Conservation (phyloP, 176 grass and related monocot species). For the sorghum (Sorghum bicolor) region Sorghum_bicolor_NCBIv3 NC_012873.2:58210501-58211000, state of each 20-base stretch:
- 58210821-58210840: no score
- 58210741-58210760: background rate
- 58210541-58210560: background rate
- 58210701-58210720: background rate
- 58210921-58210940: conserved; percentile 60
- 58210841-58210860: no score
- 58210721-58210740: background rate
- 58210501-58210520: background rate
- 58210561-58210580: conserved; percentile 50
- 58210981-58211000: conserved; percentile 69
- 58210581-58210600: conserved; percentile 72
- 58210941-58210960: conserved; percentile 60
- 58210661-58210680: conserved; percentile 82
- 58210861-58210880: background rate
- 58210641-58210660: conserved; percentile 70
- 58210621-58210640: conserved; percentile 40
- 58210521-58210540: no score
- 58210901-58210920: no score
- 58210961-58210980: conserved; percentile 73
- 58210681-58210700: conserved; percentile 79
- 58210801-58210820: no score
- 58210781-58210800: no score
- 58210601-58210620: conserved; percentile 67
- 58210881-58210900: no score
- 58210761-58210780: background rate